These are phyloP conservation scores for Lonicera japonica DNA, from an alignment of 129 eudicot genomes.

Conservation along the genomic window DNA sequence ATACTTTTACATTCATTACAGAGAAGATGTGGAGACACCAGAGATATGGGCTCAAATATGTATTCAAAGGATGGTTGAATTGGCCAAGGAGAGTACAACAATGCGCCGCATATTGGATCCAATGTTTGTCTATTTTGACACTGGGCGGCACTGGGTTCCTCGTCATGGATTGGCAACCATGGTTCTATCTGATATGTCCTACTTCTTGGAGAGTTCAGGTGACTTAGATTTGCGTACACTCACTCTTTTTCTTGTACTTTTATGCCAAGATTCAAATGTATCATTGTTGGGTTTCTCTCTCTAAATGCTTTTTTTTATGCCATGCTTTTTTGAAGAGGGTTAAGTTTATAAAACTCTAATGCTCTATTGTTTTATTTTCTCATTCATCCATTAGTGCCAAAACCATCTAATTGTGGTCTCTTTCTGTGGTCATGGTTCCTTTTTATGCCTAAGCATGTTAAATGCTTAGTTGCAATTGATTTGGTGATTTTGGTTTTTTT, in stretches of 20 bases:
- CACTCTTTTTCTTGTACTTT: background rate
- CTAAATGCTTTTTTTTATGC: background rate
- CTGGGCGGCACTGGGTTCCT: constrained; percentile 59
- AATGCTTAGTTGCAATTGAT: too few relatives aligned
- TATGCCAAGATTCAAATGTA: background rate
- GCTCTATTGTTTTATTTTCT: too few relatives aligned
- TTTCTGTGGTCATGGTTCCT: background rate
- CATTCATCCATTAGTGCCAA: too few relatives aligned
- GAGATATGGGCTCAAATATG: constrained; percentile 95
- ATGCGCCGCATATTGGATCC: constrained; percentile 85
- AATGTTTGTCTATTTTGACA: constrained; percentile 78
- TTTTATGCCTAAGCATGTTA: background rate
- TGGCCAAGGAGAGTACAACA: constrained; percentile 83
- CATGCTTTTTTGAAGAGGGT: background rate
- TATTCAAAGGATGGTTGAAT: constrained; percentile 81
- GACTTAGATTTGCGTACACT: constrained; percentile 4
- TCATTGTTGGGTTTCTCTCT: background rate
- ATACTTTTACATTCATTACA: constrained; percentile 19
- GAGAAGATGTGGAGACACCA: constrained; percentile 84
- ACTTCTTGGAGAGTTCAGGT: constrained; percentile 70
- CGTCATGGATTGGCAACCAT: constrained; percentile 61
- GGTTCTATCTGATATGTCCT: constrained; percentile 80
- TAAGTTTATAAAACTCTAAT: background rate
- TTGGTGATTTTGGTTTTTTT: background rate
- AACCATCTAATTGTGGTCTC: too few relatives aligned